These are phyloP conservation scores for Sarcodon sp. DNA, from an alignment of 768 basidiomycete genomes.

Conservation along the genomic window DNA sequence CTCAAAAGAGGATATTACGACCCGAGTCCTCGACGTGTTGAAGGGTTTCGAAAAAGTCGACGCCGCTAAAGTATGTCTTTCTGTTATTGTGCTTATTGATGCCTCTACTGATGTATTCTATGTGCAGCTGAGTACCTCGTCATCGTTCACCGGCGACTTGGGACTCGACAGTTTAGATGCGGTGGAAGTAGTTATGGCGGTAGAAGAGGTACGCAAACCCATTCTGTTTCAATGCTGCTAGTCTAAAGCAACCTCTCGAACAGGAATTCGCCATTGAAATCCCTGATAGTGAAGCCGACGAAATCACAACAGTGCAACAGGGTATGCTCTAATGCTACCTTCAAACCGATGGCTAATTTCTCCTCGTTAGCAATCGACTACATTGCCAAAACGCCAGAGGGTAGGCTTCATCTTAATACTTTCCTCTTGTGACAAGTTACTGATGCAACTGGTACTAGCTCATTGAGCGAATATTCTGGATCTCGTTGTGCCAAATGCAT, in stretches of 20 bases:
- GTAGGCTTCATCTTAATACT: slow-evolving; percentile 7
- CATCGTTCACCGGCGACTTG: slow-evolving; percentile 71
- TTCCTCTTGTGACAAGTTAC: not conserved
- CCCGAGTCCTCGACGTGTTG: slow-evolving; percentile 71
- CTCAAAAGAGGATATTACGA: slow-evolving; percentile 53
- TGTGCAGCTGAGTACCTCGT: slow-evolving; percentile 45
- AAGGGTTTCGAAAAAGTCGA: slow-evolving; percentile 88
- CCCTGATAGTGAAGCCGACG: slow-evolving; percentile 92
- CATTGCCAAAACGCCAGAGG: slow-evolving; percentile 62
- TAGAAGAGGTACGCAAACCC: slow-evolving; percentile 62
- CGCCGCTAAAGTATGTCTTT: slow-evolving; percentile 38
- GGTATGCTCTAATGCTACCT: slow-evolving; percentile 34
- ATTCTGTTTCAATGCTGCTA: not conserved
- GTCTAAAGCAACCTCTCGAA: slow-evolving; percentile 2
- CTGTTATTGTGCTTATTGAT: not conserved
- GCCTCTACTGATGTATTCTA: not conserved
- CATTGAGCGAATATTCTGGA: not conserved
- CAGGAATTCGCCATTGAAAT: slow-evolving; percentile 98
- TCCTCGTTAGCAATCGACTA: slow-evolving; percentile 75
- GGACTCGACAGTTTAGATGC: slow-evolving; percentile 93
- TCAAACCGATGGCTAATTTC: slow-evolving; percentile 7
- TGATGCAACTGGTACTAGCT: not conserved
- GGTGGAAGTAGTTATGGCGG: slow-evolving; percentile 97
- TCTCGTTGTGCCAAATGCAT: not conserved
- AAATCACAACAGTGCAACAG: slow-evolving; percentile 83